phyloP scores from a whole-genome alignment of 805 yeast genomes.

The Yamadazyma ubonensis region DNA sequence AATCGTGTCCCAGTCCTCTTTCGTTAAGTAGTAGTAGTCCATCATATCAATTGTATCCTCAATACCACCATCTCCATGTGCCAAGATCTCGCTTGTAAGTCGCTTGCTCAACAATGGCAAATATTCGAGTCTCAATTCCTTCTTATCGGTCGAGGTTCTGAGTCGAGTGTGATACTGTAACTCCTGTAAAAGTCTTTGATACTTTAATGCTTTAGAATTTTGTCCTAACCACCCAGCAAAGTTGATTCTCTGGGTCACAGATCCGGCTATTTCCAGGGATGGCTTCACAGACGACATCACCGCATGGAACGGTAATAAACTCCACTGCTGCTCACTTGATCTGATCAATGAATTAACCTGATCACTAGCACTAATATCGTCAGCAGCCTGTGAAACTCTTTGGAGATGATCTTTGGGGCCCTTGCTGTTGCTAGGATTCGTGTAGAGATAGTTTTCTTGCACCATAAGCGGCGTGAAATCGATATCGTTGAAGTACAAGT shows the following conservation, averaged over 20 bases:
- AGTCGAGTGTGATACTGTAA: slow-evolving; percentile 84
- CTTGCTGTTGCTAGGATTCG: slow-evolving; percentile 53
- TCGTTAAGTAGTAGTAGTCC: slow-evolving; percentile 84
- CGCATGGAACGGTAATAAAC: slow-evolving; percentile 88
- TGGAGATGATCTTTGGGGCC: slow-evolving; percentile 54
- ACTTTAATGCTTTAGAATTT: slow-evolving; percentile 80
- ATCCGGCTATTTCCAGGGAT: slow-evolving; percentile 70
- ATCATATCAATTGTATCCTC: slow-evolving; percentile 61
- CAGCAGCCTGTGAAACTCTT: slow-evolving; percentile 75
- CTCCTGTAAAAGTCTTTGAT: slow-evolving; percentile 76
- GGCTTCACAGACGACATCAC: slow-evolving; percentile 84
- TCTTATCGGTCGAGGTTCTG: slow-evolving; percentile 71
- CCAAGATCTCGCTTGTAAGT: slow-evolving; percentile 57
- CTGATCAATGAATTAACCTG: slow-evolving; percentile 78
- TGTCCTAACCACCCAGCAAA: slow-evolving; percentile 90
- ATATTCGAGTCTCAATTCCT: slow-evolving; percentile 73
- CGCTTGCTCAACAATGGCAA: slow-evolving; percentile 61
- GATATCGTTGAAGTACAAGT: slow-evolving; percentile 88
- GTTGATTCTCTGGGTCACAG: slow-evolving; percentile 62
- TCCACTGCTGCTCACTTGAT: slow-evolving; percentile 92
- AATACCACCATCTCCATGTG: slow-evolving; percentile 61
- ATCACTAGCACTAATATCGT: slow-evolving; percentile 83
- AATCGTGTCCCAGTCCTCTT: slow-evolving; percentile 88
- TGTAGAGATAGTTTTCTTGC: slow-evolving; percentile 83
- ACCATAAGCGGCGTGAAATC: slow-evolving; percentile 95